Conservation (phyloP, 2,329 filamentous ascomycete species). For the Trichoderma atrobrunneum region DNA sequence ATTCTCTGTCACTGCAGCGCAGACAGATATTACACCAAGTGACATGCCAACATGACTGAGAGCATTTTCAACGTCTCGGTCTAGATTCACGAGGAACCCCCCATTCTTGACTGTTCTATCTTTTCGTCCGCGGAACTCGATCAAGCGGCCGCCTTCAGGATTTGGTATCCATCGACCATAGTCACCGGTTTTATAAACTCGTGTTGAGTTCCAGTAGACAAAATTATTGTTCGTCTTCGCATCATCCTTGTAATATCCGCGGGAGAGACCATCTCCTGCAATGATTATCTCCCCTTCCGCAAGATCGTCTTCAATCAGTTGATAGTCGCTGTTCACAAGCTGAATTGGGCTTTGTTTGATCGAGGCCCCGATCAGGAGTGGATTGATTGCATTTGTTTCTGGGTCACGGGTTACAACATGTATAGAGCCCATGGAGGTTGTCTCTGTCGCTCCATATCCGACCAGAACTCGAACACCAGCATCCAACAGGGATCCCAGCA, state of each 20-base stretch:
- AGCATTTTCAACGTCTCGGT: slow-evolving; percentile 15
- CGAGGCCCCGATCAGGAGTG: background rate
- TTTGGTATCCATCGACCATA: slow-evolving; percentile 11
- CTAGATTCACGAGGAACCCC: slow-evolving; percentile 15
- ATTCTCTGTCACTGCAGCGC: slow-evolving; percentile 1
- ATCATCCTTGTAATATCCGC: slow-evolving; percentile 14
- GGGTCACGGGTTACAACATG: background rate
- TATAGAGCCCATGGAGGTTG: slow-evolving; percentile 12
- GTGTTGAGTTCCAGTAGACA: background rate
- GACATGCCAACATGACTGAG: background rate
- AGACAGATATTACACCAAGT: slow-evolving; percentile 6
- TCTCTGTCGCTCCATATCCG: slow-evolving; percentile 16
- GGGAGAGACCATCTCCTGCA: slow-evolving; percentile 3
- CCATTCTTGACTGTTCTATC: slow-evolving; percentile 18
- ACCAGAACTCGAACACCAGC: slow-evolving; percentile 6
- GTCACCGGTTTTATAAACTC: slow-evolving; percentile 13
- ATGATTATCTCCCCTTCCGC: slow-evolving; percentile 15
- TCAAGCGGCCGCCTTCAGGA: background rate
- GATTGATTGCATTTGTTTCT: background rate
- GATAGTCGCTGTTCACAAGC: background rate
- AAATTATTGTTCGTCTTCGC: background rate
- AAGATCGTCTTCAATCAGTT: background rate
- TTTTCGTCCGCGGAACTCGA: slow-evolving; percentile 16
- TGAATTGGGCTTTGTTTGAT: background rate
- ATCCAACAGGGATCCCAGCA: slow-evolving; percentile 2